Evolutionary conservation across 495 filamentous ascomycete genomes (phyloP).

Genomic region (Trichoderma asperelloides): DNA sequence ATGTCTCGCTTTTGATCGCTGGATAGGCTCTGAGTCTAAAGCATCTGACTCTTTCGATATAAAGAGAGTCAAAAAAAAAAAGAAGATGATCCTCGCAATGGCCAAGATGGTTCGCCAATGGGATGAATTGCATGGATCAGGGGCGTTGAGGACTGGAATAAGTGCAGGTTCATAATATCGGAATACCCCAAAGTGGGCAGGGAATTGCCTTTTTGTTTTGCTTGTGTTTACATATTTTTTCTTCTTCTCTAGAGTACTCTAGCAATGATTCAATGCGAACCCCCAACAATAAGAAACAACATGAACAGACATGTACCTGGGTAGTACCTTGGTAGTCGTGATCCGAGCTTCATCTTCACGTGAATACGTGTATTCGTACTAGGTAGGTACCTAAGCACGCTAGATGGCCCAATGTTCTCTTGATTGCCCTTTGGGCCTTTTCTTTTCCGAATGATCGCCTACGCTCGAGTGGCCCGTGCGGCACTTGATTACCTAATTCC

Average conservation of each 20-base stretch:
- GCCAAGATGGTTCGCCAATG: not conserved
- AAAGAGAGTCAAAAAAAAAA: not conserved
- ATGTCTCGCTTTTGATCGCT: conserved; percentile 24
- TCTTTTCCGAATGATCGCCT: not conserved
- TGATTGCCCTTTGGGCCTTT: too few relatives aligned
- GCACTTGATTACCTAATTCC: too few relatives aligned
- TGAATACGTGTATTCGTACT: not conserved
- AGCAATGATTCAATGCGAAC: not conserved
- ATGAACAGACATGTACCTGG: not conserved
- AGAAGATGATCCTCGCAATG: not conserved
- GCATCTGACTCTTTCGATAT: not conserved
- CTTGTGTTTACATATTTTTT: not conserved
- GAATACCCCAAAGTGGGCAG: conserved; percentile 1
- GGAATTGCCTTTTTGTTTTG: not conserved
- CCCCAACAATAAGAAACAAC: not conserved
- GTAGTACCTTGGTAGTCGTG: too few relatives aligned
- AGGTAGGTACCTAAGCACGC: not conserved
- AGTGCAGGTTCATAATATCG: conserved; percentile 4
- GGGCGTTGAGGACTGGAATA: conserved; percentile 5
- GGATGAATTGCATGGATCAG: conserved; percentile 1
- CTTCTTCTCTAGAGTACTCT: not conserved
- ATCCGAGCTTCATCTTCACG: not conserved
- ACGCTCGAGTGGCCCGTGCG: not conserved
- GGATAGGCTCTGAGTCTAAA: not conserved
- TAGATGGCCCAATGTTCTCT: not conserved